Conservation (phyloP, 768 basidiomycete species). For the Tulasnella sp. region DNA sequence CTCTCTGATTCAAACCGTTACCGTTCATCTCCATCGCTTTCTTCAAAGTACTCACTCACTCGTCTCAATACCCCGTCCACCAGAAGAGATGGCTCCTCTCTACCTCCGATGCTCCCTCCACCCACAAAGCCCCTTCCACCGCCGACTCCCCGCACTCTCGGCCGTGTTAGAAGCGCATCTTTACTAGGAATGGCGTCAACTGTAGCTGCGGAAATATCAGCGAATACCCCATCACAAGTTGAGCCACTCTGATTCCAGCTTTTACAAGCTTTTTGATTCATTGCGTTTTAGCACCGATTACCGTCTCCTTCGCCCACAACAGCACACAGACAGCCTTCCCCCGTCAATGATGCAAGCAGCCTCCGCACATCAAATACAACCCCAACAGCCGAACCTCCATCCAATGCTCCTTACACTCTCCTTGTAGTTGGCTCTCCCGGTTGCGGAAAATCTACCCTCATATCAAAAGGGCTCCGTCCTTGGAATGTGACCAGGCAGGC, state of each 20-base stretch:
- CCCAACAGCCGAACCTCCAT: background rate
- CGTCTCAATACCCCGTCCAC: background rate
- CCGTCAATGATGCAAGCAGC: background rate
- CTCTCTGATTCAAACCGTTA: background rate
- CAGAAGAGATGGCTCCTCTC: slow-evolving; percentile 1
- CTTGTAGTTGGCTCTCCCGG: slow-evolving; percentile 65
- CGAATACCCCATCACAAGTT: slow-evolving; percentile 3
- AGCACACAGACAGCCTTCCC: background rate
- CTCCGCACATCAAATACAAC: slow-evolving; percentile 6
- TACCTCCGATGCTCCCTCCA: slow-evolving; percentile 7
- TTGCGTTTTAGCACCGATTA: background rate
- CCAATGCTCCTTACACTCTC: slow-evolving; percentile 36
- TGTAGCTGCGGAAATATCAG: background rate
- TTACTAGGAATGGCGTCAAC: slow-evolving; percentile 8
- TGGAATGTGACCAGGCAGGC: slow-evolving; percentile 26
- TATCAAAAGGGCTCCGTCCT: slow-evolving; percentile 58
- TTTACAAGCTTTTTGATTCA: background rate
- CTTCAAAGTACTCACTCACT: background rate
- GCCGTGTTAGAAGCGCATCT: slow-evolving; percentile 7
- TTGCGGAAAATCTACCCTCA: slow-evolving; percentile 77
- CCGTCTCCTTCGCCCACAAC: background rate
- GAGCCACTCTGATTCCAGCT: background rate
- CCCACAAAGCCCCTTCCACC: slow-evolving; percentile 3
- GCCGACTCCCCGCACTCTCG: background rate
- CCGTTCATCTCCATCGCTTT: background rate